Evolutionary conservation across 1,284 basidiomycete species (phyloP), one percentile per base, ranked within the genome.

Genomic region (Cystobasidium pallidum): DNA sequence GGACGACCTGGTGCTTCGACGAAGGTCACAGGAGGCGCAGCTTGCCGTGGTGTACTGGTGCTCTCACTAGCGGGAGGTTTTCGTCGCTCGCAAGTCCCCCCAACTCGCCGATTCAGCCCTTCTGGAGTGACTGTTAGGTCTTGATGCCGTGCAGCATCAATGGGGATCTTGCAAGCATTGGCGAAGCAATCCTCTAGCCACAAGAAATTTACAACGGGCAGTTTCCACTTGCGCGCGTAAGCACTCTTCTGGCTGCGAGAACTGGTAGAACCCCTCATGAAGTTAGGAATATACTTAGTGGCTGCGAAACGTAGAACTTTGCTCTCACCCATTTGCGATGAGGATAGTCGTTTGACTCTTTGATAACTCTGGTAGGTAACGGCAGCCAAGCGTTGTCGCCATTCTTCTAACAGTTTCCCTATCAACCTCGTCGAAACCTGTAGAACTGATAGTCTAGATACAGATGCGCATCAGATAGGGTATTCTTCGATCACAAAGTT

Each of bases 151-250:
- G 34, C 7, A 19, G 19, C 45, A 41, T 47, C 61, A 10, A 43
- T 32, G 19, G 59, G 36, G 15, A 71, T 47, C 2, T 52, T 26
- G n/a, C 84, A 83, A 90, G 91, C 92, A 66, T 87, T 85, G 21
- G 87, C 81, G 76, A 91, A 91, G 79, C 90, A 93, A 75, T 91
- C 90, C 79, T 94, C 92, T 1, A 94, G 84, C 89, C 91, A 94
- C 0, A 86, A 84, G 77, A 94, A 91, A 77, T 92, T 93, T n/a
- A 94, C 89, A 70, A 93, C 83, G 0, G 91, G 89, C 71, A 93
- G 89, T 0, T 86, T 86, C 92, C 92, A 94, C 0, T 87, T 84
- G 8, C 83, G 82, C 0, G 91, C 91, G 77, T 88, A 89, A 7
- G 82, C 81, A 0, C 88, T 87, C 81, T 92, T 92, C 4, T 84